Conservation (phyloP, 331 rosid species). For the Pyrus hybrid region DNA sequence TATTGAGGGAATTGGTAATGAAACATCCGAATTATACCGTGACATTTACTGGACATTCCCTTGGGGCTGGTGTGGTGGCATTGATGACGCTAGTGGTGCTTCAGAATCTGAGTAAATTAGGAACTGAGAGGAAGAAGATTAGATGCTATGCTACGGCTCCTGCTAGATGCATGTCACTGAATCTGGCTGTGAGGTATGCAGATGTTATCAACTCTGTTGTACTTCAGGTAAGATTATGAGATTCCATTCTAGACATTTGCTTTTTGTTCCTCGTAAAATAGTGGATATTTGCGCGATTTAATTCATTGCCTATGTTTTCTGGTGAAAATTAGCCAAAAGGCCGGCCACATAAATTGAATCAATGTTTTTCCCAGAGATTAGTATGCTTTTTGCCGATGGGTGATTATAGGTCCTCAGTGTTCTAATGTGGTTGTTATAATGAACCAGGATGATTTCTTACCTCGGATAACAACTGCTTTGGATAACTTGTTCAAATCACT, state of each 20-base stretch:
- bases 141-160: constrained; percentile 84
- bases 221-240: constrained; percentile 54
- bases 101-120: constrained; percentile 57
- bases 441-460: constrained; percentile 88
- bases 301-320: neutral
- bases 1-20: constrained; percentile 49
- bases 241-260: constrained; percentile 1
- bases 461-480: constrained; percentile 72
- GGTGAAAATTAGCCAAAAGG: neutral
- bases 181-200: constrained; percentile 92
- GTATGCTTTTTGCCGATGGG: neutral
- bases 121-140: constrained; percentile 58
- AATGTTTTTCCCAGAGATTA: neutral
- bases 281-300: neutral
- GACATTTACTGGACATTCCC: constrained; percentile 73
- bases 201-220: constrained; percentile 79
- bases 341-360: neutral
- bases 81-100: constrained; percentile 59
- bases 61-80: constrained; percentile 95
- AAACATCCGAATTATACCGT: constrained; percentile 57
- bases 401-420: neutral
- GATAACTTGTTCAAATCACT: constrained; percentile 63
- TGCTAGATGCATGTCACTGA: constrained; percentile 76
- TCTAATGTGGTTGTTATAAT: constrained; percentile 4
- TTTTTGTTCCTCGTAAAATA: neutral